Conservation (phyloP, 2,329 filamentous ascomycete genomes). For the Diplocarpon mali region DNA sequence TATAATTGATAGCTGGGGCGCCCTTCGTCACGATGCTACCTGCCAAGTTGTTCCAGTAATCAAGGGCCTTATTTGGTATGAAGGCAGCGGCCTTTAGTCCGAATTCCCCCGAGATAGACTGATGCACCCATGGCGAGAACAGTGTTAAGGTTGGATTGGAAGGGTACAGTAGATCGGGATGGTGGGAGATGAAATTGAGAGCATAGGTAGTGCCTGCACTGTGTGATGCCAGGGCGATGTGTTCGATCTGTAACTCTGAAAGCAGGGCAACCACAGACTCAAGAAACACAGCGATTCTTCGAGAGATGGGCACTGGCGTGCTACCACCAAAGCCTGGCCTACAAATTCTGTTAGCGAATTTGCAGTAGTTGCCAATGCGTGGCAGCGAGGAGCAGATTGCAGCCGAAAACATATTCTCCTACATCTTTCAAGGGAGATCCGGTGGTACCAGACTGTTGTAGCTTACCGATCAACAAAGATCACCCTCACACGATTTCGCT, state of each 20-base stretch:
- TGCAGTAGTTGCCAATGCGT: not conserved
- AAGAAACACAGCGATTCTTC: conserved; percentile 31
- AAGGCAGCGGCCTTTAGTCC: conserved; percentile 10
- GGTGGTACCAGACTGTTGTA: not conserved
- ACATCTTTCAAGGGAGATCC: not conserved
- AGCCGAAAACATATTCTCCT: too few relatives aligned
- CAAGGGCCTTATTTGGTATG: conserved; percentile 23
- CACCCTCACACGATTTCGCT: conserved; percentile 27
- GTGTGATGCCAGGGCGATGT: conserved; percentile 32
- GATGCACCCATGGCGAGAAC: conserved; percentile 31
- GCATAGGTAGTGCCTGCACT: conserved; percentile 33
- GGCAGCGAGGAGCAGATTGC: not conserved
- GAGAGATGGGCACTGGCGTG: conserved; percentile 28
- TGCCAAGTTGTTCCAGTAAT: conserved; percentile 25
- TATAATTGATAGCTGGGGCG: conserved; percentile 19
- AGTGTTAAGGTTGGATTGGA: conserved; percentile 24
- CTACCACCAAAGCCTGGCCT: conserved; percentile 36
- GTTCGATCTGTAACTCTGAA: conserved; percentile 27
- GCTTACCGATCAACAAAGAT: conserved; percentile 31
- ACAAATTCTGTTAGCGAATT: conserved; percentile 11
- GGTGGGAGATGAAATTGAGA: conserved; percentile 31
- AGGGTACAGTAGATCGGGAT: conserved; percentile 27
- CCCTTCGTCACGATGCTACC: conserved; percentile 27
- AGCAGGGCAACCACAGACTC: conserved; percentile 32
- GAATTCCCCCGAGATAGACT: conserved; percentile 13